Evolutionary conservation across 2,329 filamentous ascomycete species (phyloP).

Genomic region (Zymoseptoria crescenta): DNA sequence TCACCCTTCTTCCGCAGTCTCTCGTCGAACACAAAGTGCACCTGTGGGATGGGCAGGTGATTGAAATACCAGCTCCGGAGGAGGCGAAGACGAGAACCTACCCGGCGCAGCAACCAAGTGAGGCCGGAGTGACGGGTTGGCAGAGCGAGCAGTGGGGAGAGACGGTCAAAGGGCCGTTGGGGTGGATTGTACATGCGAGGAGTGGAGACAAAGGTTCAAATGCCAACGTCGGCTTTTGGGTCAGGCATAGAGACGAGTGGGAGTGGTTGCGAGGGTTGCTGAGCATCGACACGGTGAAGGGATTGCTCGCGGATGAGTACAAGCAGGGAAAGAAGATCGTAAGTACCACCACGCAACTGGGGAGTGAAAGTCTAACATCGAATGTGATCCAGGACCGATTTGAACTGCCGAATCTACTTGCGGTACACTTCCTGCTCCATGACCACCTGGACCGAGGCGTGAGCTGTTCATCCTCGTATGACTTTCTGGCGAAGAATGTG

Average conservation of each 20-base stretch:
- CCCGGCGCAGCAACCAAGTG: constrained; percentile 30
- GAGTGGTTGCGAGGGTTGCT: constrained; percentile 27
- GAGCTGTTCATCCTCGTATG: constrained; percentile 25
- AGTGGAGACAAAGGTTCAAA: constrained; percentile 30
- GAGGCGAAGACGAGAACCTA: constrained; percentile 22
- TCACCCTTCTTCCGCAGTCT: constrained; percentile 29
- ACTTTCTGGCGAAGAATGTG: constrained; percentile 30
- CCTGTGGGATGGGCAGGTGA: constrained; percentile 22
- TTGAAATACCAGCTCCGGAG: constrained; percentile 30
- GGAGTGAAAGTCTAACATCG: not conserved
- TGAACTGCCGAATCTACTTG: constrained; percentile 27
- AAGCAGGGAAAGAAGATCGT: constrained; percentile 28
- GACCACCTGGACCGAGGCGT: constrained; percentile 30
- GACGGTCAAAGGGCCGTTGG: constrained; percentile 32
- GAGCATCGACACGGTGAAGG: constrained; percentile 21
- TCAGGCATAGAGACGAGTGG: constrained; percentile 30
- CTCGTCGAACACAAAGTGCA: constrained; percentile 24
- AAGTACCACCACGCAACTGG: not conserved
- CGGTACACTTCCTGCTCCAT: constrained; percentile 30
- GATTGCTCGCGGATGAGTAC: constrained; percentile 28
- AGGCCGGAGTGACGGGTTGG: constrained; percentile 12
- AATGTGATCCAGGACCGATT: constrained; percentile 22
- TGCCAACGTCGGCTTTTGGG: constrained; percentile 35
- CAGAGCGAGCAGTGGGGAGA: constrained; percentile 25
- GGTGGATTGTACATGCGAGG: constrained; percentile 30